phyloP scores from a whole-genome alignment of 495 filamentous ascomycete species.

The Penicillium salamii region DNA sequence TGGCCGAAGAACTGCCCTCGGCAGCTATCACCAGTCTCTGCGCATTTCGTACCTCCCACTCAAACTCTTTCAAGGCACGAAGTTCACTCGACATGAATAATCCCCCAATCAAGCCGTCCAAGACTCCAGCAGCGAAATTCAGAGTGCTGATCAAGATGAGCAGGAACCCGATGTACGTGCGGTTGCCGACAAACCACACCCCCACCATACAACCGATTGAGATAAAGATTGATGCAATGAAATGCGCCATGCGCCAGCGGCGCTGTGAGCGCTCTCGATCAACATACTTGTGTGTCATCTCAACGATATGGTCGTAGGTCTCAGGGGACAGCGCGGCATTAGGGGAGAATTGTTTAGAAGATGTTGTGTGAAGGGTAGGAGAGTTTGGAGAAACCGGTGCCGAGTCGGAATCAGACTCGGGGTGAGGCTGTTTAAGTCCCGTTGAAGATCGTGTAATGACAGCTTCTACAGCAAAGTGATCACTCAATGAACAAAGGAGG shows the following conservation, averaged over 20 bases:
- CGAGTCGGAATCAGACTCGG: neutral
- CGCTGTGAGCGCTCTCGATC: slow-evolving; percentile 67
- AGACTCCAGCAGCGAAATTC: slow-evolving; percentile 67
- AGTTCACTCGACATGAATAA: slow-evolving; percentile 83
- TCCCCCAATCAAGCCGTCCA: slow-evolving; percentile 83
- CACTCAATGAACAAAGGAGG: slow-evolving; percentile 79
- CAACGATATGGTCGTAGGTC: slow-evolving; percentile 72
- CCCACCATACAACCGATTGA: slow-evolving; percentile 70
- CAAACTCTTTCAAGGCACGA: slow-evolving; percentile 84
- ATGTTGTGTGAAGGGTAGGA: slow-evolving; percentile 16
- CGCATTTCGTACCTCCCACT: slow-evolving; percentile 85
- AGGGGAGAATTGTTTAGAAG: slow-evolving; percentile 19
- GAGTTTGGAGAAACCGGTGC: neutral
- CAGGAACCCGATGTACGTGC: slow-evolving; percentile 74
- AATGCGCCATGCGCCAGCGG: slow-evolving; percentile 67
- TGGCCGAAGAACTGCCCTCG: slow-evolving; percentile 5
- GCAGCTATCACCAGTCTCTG: slow-evolving; percentile 33
- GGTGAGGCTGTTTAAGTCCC: neutral
- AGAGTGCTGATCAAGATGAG: slow-evolving; percentile 75
- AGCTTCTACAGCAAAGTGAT: slow-evolving; percentile 79
- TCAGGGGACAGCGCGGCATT: slow-evolving; percentile 42
- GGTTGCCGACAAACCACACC: slow-evolving; percentile 76
- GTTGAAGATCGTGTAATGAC: slow-evolving; percentile 32
- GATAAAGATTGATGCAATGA: slow-evolving; percentile 60
- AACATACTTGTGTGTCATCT: slow-evolving; percentile 62